A percentile compares a stretch with the other conserved stretches of the same genome.
Conservation (phyloP, 1,284 basidiomycete genomes). For the Puccinia novopanici region DNA sequence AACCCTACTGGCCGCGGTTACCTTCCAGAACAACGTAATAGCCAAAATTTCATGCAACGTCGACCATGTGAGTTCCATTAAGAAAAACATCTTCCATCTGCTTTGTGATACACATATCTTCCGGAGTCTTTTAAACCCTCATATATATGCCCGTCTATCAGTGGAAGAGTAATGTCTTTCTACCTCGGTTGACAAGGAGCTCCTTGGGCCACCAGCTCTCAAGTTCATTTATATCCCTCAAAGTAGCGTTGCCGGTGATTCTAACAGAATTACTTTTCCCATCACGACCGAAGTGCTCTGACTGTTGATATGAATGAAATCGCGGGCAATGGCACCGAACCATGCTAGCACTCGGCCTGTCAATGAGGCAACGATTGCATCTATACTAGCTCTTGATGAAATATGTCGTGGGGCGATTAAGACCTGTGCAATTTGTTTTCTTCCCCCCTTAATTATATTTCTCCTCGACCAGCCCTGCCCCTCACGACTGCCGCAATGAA, state of each 20-base stretch:
- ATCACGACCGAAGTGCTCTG: slow-evolving; percentile 18
- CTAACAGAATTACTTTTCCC: background rate
- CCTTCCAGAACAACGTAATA: background rate
- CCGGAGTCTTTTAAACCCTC: background rate
- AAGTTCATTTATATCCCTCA: background rate
- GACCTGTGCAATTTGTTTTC: background rate
- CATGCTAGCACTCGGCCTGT: background rate
- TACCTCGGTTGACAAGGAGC: slow-evolving; percentile 5
- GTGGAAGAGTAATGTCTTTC: background rate
- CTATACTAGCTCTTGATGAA: no score
- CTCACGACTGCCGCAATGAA: slow-evolving; percentile 14
- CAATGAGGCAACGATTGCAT: background rate
- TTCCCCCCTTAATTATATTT: background rate
- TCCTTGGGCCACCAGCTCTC: background rate
- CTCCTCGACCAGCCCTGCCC: background rate
- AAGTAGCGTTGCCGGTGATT: background rate
- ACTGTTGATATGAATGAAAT: background rate
- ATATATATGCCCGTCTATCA: background rate
- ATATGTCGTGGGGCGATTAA: no score
- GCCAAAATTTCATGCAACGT: slow-evolving; percentile 1
- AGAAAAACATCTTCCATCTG: background rate
- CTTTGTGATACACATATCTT: background rate
- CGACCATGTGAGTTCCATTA: slow-evolving; percentile 28
- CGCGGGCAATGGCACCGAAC: background rate
- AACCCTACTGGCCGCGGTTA: slow-evolving; percentile 15